Percentiles rank a stretch among this genome's conserved stretches.
phyloP scores from a whole-genome alignment of 1,284 basidiomycete species.

The Ustilago bromivora region DNA sequence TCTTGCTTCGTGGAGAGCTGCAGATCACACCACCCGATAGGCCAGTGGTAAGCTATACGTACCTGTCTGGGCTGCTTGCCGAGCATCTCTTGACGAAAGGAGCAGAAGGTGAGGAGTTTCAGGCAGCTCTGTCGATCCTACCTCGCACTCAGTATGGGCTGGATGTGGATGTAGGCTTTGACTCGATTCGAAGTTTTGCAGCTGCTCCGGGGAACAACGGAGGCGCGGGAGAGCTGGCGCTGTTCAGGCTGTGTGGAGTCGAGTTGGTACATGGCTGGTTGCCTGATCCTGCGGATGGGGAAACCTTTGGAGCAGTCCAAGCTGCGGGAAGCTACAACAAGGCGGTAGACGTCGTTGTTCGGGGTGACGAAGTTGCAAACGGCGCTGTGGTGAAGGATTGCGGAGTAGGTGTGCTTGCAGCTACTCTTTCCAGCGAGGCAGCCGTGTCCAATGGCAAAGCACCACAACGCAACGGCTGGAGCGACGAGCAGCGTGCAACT shows the following conservation, averaged over 20 bases:
- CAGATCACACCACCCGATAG: slow-evolving; percentile 74
- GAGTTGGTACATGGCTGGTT: slow-evolving; percentile 90
- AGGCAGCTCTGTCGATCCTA: slow-evolving; percentile 82
- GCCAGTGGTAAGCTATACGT: slow-evolving; percentile 81
- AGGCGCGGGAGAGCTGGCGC: slow-evolving; percentile 77
- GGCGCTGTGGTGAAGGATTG: slow-evolving; percentile 71
- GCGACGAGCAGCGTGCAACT: slow-evolving; percentile 25
- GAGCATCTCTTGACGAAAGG: slow-evolving; percentile 77
- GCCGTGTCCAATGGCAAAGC: slow-evolving; percentile 74
- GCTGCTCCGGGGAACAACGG: slow-evolving; percentile 72
- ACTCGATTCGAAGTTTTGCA: slow-evolving; percentile 51
- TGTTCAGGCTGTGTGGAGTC: slow-evolving; percentile 85
- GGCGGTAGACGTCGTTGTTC: slow-evolving; percentile 79
- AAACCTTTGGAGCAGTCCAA: slow-evolving; percentile 74
- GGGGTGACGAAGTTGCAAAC: slow-evolving; percentile 79
- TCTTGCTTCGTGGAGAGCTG: slow-evolving; percentile 55
- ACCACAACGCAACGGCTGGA: slow-evolving; percentile 26
- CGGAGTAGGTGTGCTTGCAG: slow-evolving; percentile 61
- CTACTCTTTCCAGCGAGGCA: slow-evolving; percentile 74
- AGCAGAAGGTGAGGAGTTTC: slow-evolving; percentile 73
- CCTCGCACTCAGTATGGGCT: slow-evolving; percentile 81
- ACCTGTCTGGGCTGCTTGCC: slow-evolving; percentile 82
- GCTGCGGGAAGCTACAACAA: slow-evolving; percentile 72
- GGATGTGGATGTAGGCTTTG: slow-evolving; percentile 58
- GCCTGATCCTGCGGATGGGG: slow-evolving; percentile 79